Evolutionary conservation across 164 flowering plant genomes (phyloP).

Genomic region (Vitis labrusca): DNA sequence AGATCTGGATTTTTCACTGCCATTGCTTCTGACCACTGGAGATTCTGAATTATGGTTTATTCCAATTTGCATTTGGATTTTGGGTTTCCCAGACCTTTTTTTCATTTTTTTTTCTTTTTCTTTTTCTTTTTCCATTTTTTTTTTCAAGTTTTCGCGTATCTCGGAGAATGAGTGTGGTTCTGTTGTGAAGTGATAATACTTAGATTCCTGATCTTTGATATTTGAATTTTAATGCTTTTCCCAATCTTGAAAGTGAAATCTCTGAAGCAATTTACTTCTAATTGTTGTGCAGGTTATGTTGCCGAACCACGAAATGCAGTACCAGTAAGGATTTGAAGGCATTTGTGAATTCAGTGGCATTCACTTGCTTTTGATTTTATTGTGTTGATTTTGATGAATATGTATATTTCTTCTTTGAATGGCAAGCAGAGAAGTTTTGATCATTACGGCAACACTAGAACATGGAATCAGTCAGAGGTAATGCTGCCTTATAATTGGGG

Average conservation of each 20-base stretch:
- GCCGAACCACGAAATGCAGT: slow-evolving; percentile 29
- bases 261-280: not conserved
- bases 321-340: slow-evolving; percentile 26
- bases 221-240: too few species aligned
- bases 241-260: not conserved
- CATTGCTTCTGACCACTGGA: too few species aligned
- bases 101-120: too few species aligned
- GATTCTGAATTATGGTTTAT: too few species aligned
- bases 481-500: not conserved
- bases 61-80: too few species aligned
- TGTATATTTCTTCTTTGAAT: not conserved
- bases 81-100: too few species aligned
- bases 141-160: too few species aligned
- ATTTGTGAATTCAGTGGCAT: not conserved
- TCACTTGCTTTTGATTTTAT: not conserved
- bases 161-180: too few species aligned
- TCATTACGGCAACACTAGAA: slow-evolving; percentile 8
- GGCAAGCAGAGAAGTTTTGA: slow-evolving; percentile 28
- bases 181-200: too few species aligned
- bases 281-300: slow-evolving; percentile 36
- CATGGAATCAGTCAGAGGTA: slow-evolving; percentile 35
- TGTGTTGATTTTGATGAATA: not conserved
- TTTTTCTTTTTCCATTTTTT: too few species aligned
- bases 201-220: too few species aligned
- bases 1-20: too few species aligned